Base-by-base conservation (phyloP, 176 grass and related monocot species). In the Oryza brachyantha region DNA sequence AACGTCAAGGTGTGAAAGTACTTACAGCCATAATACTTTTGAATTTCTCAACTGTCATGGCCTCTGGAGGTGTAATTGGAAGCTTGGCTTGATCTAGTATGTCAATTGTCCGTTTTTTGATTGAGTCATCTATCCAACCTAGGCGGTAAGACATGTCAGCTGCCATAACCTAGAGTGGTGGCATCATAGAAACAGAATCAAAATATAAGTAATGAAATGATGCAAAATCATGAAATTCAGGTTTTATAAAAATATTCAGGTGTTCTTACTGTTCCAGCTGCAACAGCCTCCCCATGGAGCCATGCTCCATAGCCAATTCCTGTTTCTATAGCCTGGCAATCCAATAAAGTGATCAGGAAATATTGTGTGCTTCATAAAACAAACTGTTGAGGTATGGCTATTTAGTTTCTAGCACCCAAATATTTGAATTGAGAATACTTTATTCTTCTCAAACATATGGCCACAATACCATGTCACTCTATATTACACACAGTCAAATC, bases 241-340 rank as follows among this genome's bases (percentile, higher is more conserved):
- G 27, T 42, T 38, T 5, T 24, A 59, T 17, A 21, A 1, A 58
- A 34, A 70, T 9, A 13, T 60, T 71, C 3, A 37, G 19, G 22
- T 43, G 42, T 37, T 64, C 28, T 83, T 86, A 95, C 96, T 73
- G 37, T 99, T 81, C 96, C 96, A 87, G 92, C 92, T 38, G 92
- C 90, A 71, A 99, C 81, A 73, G 90, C 92, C 60, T 99, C 96
- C 68, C 96, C 96, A 28, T 99, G 96, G 75, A 99, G 71, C 96
- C 96, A 99, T 64, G 84, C 64, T 73, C 96, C 96, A 83, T 99
- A 99, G 38, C 96, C 92, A 37, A 64, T 57, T 22, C 85, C 88
- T 61, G 96, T 99, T 87, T 99, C 96, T 31, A 99, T 99, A 36
- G 96, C 92, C 92, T 95, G 85, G 50, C 43, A 85, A 81, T 76